Evolutionary conservation across 148 eudicot species (phyloP), one percentile per base, ranked within the genome.

Genomic region (Fagopyrum tataricum): DNA sequence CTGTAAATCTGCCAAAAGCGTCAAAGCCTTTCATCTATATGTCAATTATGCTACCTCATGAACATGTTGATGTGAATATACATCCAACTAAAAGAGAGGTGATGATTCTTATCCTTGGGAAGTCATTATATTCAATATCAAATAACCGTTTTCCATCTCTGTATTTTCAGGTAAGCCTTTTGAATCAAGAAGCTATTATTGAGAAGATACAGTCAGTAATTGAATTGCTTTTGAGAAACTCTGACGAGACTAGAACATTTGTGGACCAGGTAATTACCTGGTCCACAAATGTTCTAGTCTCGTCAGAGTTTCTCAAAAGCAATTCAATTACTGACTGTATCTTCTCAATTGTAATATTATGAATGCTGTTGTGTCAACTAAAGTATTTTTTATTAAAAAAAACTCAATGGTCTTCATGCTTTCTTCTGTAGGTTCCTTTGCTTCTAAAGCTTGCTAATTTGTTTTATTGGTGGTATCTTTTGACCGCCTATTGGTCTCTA

Each of bases 21-120:
- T 88, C 98, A 76, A 95, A 95, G 75, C 98, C 98, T 66, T 95
- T 95, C 84, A 84, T 95, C 74, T 95, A 95, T 80, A 90, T 95
- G 97, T 88, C 98, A 74, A 82, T 95, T 73, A 66, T 71, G 67
- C 83, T 95, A 80, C 98, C 98, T 71, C 81, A 89, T 74, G 96
- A 88, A 77, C 97, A 95, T 84, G 89, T 91, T 84, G 98, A 95
- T 82, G 97, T 95, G 78, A 91, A 95, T 78, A 85, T 95, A 66
- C 98, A 95, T 80, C 98, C 97, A 15, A 95, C 98, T 75, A 95
- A 95, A 82, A 85, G 96, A 80, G 98, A 95, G 97, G 98, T 94
- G 76, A 47, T 31, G 69, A 37, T 64, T 64, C 13, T 37, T 39
- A 14, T 37, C n/a, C 44, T 15, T 18, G 14, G 44, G 9, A 64